Conservation (phyloP, 345 rosid species). For the Linum tenue region DNA sequence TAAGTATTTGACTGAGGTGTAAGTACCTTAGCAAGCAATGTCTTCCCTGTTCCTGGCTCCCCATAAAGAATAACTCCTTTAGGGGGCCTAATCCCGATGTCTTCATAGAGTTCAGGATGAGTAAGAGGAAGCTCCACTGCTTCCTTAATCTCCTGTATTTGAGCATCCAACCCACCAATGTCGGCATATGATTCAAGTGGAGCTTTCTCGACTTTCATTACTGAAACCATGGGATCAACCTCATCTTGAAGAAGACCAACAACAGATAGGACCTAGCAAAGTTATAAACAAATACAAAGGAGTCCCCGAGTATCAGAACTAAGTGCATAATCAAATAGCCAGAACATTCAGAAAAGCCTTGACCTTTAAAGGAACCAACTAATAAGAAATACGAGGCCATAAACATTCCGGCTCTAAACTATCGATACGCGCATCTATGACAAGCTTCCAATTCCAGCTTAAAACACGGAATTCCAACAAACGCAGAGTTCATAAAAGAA, state of each 20-base stretch:
- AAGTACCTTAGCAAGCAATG: constrained; percentile 13
- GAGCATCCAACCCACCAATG: constrained; percentile 29
- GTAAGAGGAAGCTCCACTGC: constrained; percentile 20
- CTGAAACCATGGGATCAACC: constrained; percentile 31
- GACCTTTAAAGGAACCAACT: not conserved
- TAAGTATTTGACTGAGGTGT: not conserved
- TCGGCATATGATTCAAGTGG: constrained; percentile 31
- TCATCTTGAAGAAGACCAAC: constrained; percentile 31
- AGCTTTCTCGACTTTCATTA: constrained; percentile 33
- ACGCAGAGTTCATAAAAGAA: not conserved
- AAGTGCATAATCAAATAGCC: not conserved
- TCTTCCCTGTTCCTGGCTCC: constrained; percentile 18
- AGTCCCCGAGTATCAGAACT: not conserved
- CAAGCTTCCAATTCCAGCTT: not conserved
- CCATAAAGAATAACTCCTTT: constrained; percentile 16
- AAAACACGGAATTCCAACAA: not conserved
- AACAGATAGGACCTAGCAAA: constrained; percentile 23
- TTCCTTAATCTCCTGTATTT: constrained; percentile 29
- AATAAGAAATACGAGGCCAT: no score
- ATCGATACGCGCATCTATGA: no score
- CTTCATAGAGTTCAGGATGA: constrained; percentile 15
- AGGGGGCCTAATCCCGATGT: constrained; percentile 16
- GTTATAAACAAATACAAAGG: not conserved
- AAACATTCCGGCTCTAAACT: not conserved
- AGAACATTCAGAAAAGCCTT: not conserved